Base-by-base conservation (phyloP, 805 yeast genomes). In the Vanderwaltozyma tropicalis region DNA sequence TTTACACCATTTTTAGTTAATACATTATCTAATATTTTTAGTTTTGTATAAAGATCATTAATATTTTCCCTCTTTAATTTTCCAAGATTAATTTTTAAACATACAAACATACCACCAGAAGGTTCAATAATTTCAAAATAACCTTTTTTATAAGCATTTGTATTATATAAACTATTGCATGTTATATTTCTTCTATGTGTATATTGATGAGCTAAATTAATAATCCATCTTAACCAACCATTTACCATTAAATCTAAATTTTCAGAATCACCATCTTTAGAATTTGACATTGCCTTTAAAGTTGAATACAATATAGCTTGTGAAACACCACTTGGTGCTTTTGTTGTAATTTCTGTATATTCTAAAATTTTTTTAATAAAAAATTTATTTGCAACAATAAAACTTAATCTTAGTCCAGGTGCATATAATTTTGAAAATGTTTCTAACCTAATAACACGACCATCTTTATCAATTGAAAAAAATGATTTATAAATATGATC, bases 321-420 rank as follows among this genome's bases (percentile, higher is more conserved):
- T 0, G 80, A 66, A 9, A 69, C 50, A 18, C 84, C 84, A 34
- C 74, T 67, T 2, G 82, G 70, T 12, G 72, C 64, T 44, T 80
- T 62, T 10, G 78, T 68, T 15, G 72, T 63, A 17, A 74, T 46
- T 13, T 59, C 59, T 2, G 74, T 48, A 44, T 62, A 67, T 15
- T 62, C 61, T 2, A 43, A 40, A n/a, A 76, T 59, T 26, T 67
- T 65, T 2, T 64, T 57, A 34, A 74, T 59, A 19, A 76, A 46
- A 29, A 62, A 58, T 39, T 67, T 56, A 51, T 76, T 74, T 5
- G 68, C 80, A 25, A 70, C 71, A 24, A 78, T 58, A 52, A 71
- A 78, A 3, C 83, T 79, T 21, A 76, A 49, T 57, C 86, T 68
- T 44, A 75, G 52, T 27, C 86, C 86, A 1, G 86, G 86, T 3